These are phyloP conservation scores for Corynespora cassiicola DNA, from an alignment of 2,329 filamentous ascomycete species.

Conservation along the genomic window DNA sequence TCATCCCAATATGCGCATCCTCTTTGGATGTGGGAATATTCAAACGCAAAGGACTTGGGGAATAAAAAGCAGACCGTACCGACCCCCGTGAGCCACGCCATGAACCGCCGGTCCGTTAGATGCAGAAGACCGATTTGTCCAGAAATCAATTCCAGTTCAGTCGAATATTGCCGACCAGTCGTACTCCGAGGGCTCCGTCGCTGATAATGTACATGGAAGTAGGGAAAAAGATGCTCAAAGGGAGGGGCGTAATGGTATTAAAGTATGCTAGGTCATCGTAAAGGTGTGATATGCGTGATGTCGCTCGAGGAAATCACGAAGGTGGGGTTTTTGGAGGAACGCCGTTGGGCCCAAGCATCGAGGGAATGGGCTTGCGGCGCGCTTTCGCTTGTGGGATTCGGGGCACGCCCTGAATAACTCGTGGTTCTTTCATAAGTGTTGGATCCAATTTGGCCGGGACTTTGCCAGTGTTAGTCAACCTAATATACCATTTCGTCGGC, in stretches of 20 bases:
- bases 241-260: conserved; percentile 15
- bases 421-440: conserved; percentile 87
- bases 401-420: conserved; percentile 88
- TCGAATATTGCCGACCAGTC: conserved; percentile 4
- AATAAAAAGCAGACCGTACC: conserved; percentile 2
- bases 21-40: conserved; percentile 8
- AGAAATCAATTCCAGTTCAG: conserved; percentile 26
- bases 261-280: conserved; percentile 23
- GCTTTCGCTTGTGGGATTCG: conserved; percentile 59
- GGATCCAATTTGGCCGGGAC: conserved; percentile 85
- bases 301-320: conserved; percentile 24
- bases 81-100: conserved; percentile 1
- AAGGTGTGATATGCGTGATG: conserved; percentile 11
- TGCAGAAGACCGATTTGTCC: conserved; percentile 33
- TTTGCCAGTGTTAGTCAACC: conserved; percentile 61
- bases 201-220: conserved; percentile 40
- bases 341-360: conserved; percentile 44
- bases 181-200: conserved; percentile 37
- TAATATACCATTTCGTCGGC: conserved; percentile 62
- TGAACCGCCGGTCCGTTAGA: conserved; percentile 19
- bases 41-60: no score
- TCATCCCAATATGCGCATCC: conserved; percentile 6
- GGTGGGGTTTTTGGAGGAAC: conserved; percentile 30
- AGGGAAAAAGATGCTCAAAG: conserved; percentile 9
- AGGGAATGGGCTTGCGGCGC: conserved; percentile 57